Conservation (phyloP, 2,329 filamentous ascomycete species). For the Coniella vitis region DNA sequence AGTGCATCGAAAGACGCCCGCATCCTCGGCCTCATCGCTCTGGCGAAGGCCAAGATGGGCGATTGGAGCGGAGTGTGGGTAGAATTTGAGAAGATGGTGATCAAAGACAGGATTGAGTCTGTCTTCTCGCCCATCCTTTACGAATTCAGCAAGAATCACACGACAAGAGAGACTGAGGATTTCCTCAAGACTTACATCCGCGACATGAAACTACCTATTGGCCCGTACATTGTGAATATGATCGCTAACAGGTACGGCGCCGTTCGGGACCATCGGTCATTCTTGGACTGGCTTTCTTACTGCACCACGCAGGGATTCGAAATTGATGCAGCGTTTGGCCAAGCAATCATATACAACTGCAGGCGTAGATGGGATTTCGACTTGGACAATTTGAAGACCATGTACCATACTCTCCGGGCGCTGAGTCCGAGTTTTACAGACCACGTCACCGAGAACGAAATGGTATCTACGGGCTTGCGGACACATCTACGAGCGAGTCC, state of each 20-base stretch:
- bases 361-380: conserved; percentile 30
- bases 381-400: conserved; percentile 27
- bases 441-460: conserved; percentile 28
- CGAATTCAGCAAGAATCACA: conserved; percentile 31
- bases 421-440: conserved; percentile 29
- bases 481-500: conserved; percentile 1
- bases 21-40: conserved; percentile 30
- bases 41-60: conserved; percentile 30
- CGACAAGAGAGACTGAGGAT: conserved; percentile 31
- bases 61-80: conserved; percentile 34
- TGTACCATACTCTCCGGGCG: conserved; percentile 28
- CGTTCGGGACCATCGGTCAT: conserved; percentile 30
- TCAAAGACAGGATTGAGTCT: conserved; percentile 20
- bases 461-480: conserved; percentile 7
- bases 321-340: conserved; percentile 31
- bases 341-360: conserved; percentile 33
- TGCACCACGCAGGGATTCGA: conserved; percentile 30
- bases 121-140: conserved; percentile 34
- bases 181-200: conserved; percentile 32
- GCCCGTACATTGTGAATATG: conserved; percentile 32
- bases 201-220: conserved; percentile 29
- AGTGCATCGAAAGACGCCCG: conserved; percentile 24
- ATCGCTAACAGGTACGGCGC: conserved; percentile 37
- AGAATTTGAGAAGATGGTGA: conserved; percentile 25
- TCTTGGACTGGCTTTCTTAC: conserved; percentile 35